Base-by-base conservation (phyloP, 1,284 basidiomycete species). In the Trichosporon coremiiforme region DNA sequence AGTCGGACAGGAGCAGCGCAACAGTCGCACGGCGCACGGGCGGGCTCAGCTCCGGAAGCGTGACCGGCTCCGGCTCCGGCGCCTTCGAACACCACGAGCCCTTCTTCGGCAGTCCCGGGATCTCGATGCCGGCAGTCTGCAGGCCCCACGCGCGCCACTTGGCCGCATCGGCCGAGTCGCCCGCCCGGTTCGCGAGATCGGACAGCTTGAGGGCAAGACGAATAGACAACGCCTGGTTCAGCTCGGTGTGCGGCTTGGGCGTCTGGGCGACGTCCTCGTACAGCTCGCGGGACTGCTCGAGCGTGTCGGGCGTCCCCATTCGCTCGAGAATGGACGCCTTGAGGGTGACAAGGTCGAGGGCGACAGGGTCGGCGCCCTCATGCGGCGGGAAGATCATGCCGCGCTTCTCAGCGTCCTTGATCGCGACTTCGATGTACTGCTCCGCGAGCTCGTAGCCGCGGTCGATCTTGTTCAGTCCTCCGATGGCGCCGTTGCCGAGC, bases 241-340 rank as follows among this genome's bases (percentile, higher is more conserved):
- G 65, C 29, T 67, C 53, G 20, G 57, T 35, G 33, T 4, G 45
- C 22, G 63, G 35, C 38, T 66, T 66, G 1, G 75, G 74, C 13
- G 53, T 53, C 9, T 86, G 86, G 17, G 57, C 57, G 8, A 62
- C 17, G 57, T 62, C 57, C 77, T 91, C 88, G 76, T 90, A 91
- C 66, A 89, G 84, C 2, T 86, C 83, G 69, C 87, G 87, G 7
- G 91, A 87, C 72, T 89, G 86, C 35, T 83, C 82, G n/a, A 90
- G 80, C 3, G 87, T 85, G 1, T 87, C 86, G 31, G 77, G 81
- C 0, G 86, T 86, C 9, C 89, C 90, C 76, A 93, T 87, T 13
- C 89, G 87, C 76, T 93, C 92, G 68, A 92, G 83, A 63, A 90
- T 81, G 20, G 84, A 84, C 0, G 90, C 91, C 75, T 90, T 90